Percentiles rank a stretch among this genome's conserved stretches.
These are phyloP conservation scores for Fistulifera pelliculosa DNA, from an alignment of 108 stramenopile genomes.

Conservation along the genomic window DNA sequence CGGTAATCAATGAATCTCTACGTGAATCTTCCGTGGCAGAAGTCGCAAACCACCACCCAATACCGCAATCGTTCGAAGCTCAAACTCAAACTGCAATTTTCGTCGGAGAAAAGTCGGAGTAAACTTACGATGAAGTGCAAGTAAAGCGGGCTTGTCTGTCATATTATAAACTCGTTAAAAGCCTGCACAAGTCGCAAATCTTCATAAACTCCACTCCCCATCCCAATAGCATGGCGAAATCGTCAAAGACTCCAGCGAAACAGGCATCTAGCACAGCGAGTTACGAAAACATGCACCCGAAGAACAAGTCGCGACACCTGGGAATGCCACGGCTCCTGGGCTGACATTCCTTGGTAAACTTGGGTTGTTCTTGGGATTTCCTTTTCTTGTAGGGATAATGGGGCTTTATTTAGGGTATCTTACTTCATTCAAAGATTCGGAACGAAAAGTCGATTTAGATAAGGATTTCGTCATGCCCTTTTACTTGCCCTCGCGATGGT, in stretches of 20 bases:
- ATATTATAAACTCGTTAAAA: no score
- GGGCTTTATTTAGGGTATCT: conserved; percentile 36
- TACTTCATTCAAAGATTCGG: conserved; percentile 11
- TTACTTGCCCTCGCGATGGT: conserved; percentile 33
- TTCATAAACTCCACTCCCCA: not conserved
- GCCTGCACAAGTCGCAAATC: not conserved
- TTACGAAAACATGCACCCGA: conserved; percentile 1
- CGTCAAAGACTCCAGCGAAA: not conserved
- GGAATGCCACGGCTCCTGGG: not conserved
- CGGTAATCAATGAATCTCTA: no score
- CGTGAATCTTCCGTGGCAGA: no score
- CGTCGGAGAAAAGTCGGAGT: no score
- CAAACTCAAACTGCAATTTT: no score
- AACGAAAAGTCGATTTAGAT: conserved; percentile 33
- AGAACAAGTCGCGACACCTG: no score
- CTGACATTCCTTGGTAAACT: conserved; percentile 1
- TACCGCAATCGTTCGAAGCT: no score
- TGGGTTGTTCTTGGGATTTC: conserved; percentile 36
- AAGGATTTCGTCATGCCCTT: conserved; percentile 47
- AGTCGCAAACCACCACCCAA: no score
- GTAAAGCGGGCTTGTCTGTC: no score
- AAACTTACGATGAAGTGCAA: no score
- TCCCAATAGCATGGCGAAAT: not conserved
- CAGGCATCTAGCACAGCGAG: conserved; percentile 1
- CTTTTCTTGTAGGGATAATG: conserved; percentile 29